Base-by-base conservation (phyloP, 2,329 filamentous ascomycete genomes). In the Cytospora schulzeri region DNA sequence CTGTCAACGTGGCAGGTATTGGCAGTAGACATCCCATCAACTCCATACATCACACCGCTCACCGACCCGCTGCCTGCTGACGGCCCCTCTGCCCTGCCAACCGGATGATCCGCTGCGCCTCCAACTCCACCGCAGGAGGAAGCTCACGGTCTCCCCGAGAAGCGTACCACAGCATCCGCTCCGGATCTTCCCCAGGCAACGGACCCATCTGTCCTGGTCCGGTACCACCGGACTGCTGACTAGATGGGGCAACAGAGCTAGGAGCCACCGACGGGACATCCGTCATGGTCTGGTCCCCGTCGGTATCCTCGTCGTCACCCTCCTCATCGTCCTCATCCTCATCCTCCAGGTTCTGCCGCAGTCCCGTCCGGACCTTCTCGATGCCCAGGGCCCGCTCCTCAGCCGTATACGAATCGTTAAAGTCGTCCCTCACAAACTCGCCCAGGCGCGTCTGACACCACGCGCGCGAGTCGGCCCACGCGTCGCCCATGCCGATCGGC, bases 301-400 rank as follows among this genome's bases (percentile, higher is more conserved):
- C 80, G 0, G 80, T 82, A 7, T 82, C 81, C 1, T 84, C 83
- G 0, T 83, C 82, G 0, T 80, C 83, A 0, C 83, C 83, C 0
- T 83, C 83, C 0, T 85, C 85, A 0, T 85, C 84, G 0, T 87
- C 86, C 0, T 81, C 80, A 0, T 80, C 78, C 0, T 82, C 80
- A 26, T 83, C 81, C 57, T 83, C 81, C 15, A 86, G 70, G 3
- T 76, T 80, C 69, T 85, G 82, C 72, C 76, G 83, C 72, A 95
- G 75, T 0, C 91, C 91, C 0, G 91, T 94, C 45, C 88, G 82
- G 54, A 93, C 89, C 70, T 86, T 89, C 71, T 90, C 85, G 14
- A 89, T 75, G 8, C 91, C 91, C 65, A 74, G 69, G 65, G 84
- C 86, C 59, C 85, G 82, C 79, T 95, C 92, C 70, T 89, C 88